Conservation (phyloP, 106 monocot genomes). For the Allium sativum region DNA sequence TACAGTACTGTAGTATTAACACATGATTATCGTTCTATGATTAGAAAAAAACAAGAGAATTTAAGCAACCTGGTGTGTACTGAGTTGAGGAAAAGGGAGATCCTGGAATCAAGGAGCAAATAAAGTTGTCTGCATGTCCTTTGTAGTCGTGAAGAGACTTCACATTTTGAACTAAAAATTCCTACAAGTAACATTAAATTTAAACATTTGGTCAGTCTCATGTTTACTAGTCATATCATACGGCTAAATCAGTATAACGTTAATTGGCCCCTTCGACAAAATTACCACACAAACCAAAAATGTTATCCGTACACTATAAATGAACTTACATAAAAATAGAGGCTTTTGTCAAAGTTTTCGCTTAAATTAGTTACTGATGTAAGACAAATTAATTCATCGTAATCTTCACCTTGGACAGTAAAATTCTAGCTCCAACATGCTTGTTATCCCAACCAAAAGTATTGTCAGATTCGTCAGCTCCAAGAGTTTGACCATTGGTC, state of each 20-base stretch:
- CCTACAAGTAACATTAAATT: slow-evolving; percentile 14
- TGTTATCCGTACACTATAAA: too few species aligned
- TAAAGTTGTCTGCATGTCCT: slow-evolving; percentile 86
- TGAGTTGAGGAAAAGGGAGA: slow-evolving; percentile 44
- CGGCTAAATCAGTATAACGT: too few species aligned
- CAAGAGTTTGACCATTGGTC: slow-evolving; percentile 78
- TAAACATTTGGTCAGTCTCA: too few species aligned
- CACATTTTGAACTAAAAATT: slow-evolving; percentile 80
- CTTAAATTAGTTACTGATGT: too few species aligned
- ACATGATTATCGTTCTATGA: too few species aligned
- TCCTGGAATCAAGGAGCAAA: slow-evolving; percentile 84
- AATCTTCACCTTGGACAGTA: slow-evolving; percentile 61
- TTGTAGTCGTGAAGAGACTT: slow-evolving; percentile 81
- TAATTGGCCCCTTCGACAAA: too few species aligned
- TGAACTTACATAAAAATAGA: too few species aligned
- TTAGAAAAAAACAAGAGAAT: too few species aligned
- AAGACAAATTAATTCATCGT: too few species aligned
- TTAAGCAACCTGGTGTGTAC: slow-evolving; percentile 67
- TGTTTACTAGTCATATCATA: too few species aligned
- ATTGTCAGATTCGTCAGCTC: slow-evolving; percentile 82
- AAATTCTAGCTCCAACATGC: slow-evolving; percentile 91
- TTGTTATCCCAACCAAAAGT: slow-evolving; percentile 99
- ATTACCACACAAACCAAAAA: background rate
- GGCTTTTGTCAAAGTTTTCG: too few species aligned
- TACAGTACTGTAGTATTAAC: too few species aligned